Base-by-base conservation (phyloP, 2,329 filamentous ascomycete species). In the Claviceps pazoutovae region DNA sequence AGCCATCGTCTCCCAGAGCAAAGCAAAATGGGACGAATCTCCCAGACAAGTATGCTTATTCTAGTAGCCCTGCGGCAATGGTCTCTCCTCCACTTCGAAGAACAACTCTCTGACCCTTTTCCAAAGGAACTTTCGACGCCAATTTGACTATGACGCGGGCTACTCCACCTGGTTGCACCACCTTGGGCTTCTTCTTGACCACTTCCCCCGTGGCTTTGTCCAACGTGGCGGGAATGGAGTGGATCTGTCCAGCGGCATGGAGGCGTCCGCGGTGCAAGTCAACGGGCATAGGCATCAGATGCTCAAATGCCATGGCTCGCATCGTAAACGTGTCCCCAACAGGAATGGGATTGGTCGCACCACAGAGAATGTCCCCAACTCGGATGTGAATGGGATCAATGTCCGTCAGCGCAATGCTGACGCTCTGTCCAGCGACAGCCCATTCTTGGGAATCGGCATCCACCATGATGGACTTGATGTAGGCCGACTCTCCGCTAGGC, bases 351-450 rank as follows among this genome's bases (percentile, higher is more conserved):
- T 76, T 69, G 1, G 75, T 73, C 0, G 81, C 75, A 47, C 79
- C 75, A 68, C 89, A 95, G n/a, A 95, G 69, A 17, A 97, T 85
- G 62, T 97, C 90, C 19, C 93, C 93, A 7, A 86, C 76, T 46
- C 82, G 80, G 9, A 98, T 76, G 60, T 96, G 85, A 16, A 86
- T 78, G 0, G 86, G 79, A 59, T 97, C 91, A 62, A 96, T 88
- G 57, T 91, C 85, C 8, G 81, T 76, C 48, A 98, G 75, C 58
- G 94, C 85, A n/a, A 98, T 71, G 0, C 83, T 84, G 16, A 87
- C 80, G 54, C 93, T 95, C 62, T 97, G 88, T 1, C 91, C 91
- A 1, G 91, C 90, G 14, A 96, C 89, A 0, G 87, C 88, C 88
- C 89, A 98, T 54, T 95, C 89, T 13, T 76, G 79, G 1, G 78